Evolutionary conservation across 257 asterid genomes (phyloP), one percentile per base, ranked within the genome.

Genomic region (Petunia axillaris): DNA sequence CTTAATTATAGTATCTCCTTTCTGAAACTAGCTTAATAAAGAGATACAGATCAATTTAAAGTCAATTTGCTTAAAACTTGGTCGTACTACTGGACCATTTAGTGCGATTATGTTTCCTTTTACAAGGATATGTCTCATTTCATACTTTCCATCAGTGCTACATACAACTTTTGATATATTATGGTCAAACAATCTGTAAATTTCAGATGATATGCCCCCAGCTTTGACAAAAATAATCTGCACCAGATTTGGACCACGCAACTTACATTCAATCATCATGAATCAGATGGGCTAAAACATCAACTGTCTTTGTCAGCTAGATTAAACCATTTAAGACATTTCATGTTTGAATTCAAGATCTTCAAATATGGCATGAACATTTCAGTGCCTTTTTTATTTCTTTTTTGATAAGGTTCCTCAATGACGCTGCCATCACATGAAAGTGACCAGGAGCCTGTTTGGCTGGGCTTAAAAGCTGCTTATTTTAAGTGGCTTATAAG

Each of bases 231-330:
- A 48, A 71, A 35, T 71, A 48, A 35, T 48, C 13, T 48, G 60
- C 77, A 48, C 60, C 11, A 71, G 62, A 71, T 35, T 44, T 71
- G 44, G 43, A 71, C 44, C 43, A 48, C 37, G 3, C 60, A 48
- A 71, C 6, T 48, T 48, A 48, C 59, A 71, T 25, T 71, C 77
- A 71, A 71, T 57, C 44, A 50, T 71, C 77, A 71, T 1, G 57
- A 71, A 71, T 48, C 59, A 71, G 60, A 71, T 71, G 44, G 60
- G 10, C 10, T 71, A 71, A 48, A 11, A 43, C 58, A 9, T 48
- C 59, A 14, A 16, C 5, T 4, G 1, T 59, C 7, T 71, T 2
- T 9, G 48, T 8, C 77, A 71, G 60, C 60, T 48, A 35, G 60
- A 36, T 71, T 71, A 35, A 53, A 48, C 44, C 41, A 71, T 71